Percentiles rank a stretch among this genome's conserved stretches.
Evolutionary conservation across 2,329 filamentous ascomycete genomes (phyloP).

Genomic region (Coniochaeta hoffmannii): DNA sequence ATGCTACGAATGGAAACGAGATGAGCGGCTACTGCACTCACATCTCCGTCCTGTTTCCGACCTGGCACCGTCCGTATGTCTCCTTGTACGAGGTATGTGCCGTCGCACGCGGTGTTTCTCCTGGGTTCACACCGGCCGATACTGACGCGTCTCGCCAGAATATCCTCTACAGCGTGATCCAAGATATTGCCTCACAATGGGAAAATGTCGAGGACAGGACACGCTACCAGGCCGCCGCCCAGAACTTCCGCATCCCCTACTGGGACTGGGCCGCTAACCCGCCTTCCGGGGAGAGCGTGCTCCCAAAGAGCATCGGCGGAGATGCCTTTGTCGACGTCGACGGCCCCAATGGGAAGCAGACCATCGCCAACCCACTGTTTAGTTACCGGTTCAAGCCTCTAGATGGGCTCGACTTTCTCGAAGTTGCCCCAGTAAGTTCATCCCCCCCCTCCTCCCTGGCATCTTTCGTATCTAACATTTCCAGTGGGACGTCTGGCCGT

Average conservation of each 20-base stretch:
- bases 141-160: conserved; percentile 21
- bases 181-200: conserved; percentile 39
- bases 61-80: conserved; percentile 81
- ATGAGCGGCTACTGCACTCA: conserved; percentile 71
- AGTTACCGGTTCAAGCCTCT: conserved; percentile 54
- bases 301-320: conserved; percentile 39
- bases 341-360: conserved; percentile 47
- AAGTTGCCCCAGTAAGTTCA: conserved; percentile 47
- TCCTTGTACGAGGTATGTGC: conserved; percentile 46
- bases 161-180: conserved; percentile 26
- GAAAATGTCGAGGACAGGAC: conserved; percentile 35
- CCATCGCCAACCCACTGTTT: conserved; percentile 55
- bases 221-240: conserved; percentile 43
- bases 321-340: conserved; percentile 36
- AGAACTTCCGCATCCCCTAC: conserved; percentile 47
- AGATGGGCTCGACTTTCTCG: conserved; percentile 48
- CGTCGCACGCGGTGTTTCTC: not conserved
- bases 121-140: not conserved
- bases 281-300: conserved; percentile 36
- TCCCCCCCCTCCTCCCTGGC: not conserved
- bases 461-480: not conserved
- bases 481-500: conserved; percentile 51
- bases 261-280: conserved; percentile 51
- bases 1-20: conserved; percentile 40
- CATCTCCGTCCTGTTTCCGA: conserved; percentile 65